Conservation (phyloP, 2,329 filamentous ascomycete species). For the Aspergillus spinulosporus region DNA sequence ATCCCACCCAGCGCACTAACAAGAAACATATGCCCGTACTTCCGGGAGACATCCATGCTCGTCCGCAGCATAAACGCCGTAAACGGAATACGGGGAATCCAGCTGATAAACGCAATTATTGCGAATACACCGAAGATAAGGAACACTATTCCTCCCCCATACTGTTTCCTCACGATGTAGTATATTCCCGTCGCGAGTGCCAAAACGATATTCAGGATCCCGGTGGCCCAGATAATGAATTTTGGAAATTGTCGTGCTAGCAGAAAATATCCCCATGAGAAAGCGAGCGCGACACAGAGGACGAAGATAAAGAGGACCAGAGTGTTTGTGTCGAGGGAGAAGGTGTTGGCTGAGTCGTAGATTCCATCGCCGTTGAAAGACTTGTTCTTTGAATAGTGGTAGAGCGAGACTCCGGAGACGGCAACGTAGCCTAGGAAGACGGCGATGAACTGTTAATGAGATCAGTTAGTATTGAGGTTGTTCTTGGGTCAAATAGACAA, state of each 20-base stretch:
- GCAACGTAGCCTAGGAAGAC: slow-evolving; percentile 73
- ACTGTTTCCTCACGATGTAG: slow-evolving; percentile 76
- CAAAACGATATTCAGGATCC: slow-evolving; percentile 81
- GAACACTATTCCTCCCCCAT: slow-evolving; percentile 83
- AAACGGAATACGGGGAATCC: slow-evolving; percentile 89
- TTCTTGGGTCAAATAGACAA: too few relatives aligned
- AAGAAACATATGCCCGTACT: slow-evolving; percentile 80
- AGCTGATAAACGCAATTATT: slow-evolving; percentile 79
- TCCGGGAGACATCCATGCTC: slow-evolving; percentile 79
- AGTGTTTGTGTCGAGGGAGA: slow-evolving; percentile 76
- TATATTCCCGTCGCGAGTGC: slow-evolving; percentile 84
- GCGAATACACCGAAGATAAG: slow-evolving; percentile 78
- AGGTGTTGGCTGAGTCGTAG: slow-evolving; percentile 66
- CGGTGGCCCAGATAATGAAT: slow-evolving; percentile 89
- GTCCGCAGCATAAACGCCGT: slow-evolving; percentile 87
- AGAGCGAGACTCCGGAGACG: slow-evolving; percentile 72
- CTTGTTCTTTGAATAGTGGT: slow-evolving; percentile 68
- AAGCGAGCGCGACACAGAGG: slow-evolving; percentile 68
- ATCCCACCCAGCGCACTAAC: slow-evolving; percentile 83
- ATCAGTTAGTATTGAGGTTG: background rate
- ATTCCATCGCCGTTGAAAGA: slow-evolving; percentile 69
- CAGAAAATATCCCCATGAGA: slow-evolving; percentile 77
- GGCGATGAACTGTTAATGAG: slow-evolving; percentile 60
- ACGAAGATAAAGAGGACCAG: slow-evolving; percentile 81
- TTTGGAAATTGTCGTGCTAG: slow-evolving; percentile 77